A percentile compares a stretch with the other conserved stretches of the same genome.
Evolutionary conservation across 495 filamentous ascomycete genomes (phyloP).

Genomic region (Glarea lozoyensis): DNA sequence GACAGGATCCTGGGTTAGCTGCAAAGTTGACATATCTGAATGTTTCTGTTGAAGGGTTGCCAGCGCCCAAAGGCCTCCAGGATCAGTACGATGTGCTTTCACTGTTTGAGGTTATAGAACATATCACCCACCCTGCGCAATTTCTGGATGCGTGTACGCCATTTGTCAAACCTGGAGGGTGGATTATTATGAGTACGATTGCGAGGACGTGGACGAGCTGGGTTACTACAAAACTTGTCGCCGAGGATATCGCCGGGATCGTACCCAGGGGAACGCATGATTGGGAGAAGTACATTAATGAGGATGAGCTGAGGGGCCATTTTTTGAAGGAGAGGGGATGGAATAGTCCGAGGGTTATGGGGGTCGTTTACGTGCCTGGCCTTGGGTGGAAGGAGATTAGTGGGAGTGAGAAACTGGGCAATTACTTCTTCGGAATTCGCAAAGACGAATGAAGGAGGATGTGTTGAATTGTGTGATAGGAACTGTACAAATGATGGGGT

Average conservation of each 20-base stretch:
- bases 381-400: slow-evolving; percentile 81
- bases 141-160: slow-evolving; percentile 62
- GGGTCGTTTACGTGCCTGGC: slow-evolving; percentile 83
- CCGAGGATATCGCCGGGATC: slow-evolving; percentile 79
- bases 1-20: slow-evolving; percentile 50
- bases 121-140: slow-evolving; percentile 60
- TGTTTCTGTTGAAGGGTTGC: slow-evolving; percentile 58
- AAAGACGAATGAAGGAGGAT: slow-evolving; percentile 30
- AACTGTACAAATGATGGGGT: too few species aligned
- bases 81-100: slow-evolving; percentile 66
- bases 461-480: not conserved
- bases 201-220: slow-evolving; percentile 79
- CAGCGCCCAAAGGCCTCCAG: slow-evolving; percentile 28
- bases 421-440: slow-evolving; percentile 91
- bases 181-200: slow-evolving; percentile 87
- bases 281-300: slow-evolving; percentile 91
- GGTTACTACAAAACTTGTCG: slow-evolving; percentile 84
- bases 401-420: slow-evolving; percentile 80
- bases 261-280: slow-evolving; percentile 92
- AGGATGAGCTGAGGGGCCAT: slow-evolving; percentile 61
- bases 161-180: slow-evolving; percentile 83
- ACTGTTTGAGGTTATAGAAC: slow-evolving; percentile 91
- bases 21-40: slow-evolving; percentile 55
- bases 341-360: slow-evolving; percentile 53
- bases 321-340: slow-evolving; percentile 44